Conservation (phyloP, 257 asterid genomes). For the Thymus quinquecostatus region DNA sequence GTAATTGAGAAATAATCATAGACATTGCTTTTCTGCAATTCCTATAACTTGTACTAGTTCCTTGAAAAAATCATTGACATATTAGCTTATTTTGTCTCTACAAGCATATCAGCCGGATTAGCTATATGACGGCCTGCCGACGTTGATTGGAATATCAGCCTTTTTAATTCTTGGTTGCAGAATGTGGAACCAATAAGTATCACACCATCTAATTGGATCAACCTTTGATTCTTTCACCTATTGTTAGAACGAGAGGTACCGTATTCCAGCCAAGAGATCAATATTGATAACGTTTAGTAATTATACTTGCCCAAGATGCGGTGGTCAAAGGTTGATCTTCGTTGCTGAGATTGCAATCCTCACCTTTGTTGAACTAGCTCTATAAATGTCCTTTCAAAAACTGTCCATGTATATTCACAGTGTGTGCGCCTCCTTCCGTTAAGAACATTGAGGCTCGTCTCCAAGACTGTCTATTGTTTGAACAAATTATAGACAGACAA, state of each 20-base stretch:
- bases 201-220: not conserved
- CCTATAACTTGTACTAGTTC: not conserved
- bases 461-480: not conserved
- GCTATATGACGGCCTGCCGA: not conserved
- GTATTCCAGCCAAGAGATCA: slow-evolving; percentile 6
- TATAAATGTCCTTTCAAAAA: not conserved
- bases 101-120: not conserved
- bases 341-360: not conserved
- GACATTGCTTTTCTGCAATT: not conserved
- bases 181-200: not conserved
- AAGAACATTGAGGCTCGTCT: not conserved
- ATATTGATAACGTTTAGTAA: not conserved
- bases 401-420: not conserved
- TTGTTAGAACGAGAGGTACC: not conserved
- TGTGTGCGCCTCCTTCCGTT: not conserved
- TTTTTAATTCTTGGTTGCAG: not conserved
- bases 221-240: not conserved
- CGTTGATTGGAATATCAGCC: not conserved
- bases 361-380: not conserved
- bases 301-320: not conserved
- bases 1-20: too few relatives aligned
- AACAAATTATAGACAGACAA: not conserved
- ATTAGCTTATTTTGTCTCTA: not conserved
- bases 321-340: not conserved
- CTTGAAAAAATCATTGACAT: not conserved